Conservation (phyloP, 371 early-diverging fungal genomes). For the Nematocida minor region DNA sequence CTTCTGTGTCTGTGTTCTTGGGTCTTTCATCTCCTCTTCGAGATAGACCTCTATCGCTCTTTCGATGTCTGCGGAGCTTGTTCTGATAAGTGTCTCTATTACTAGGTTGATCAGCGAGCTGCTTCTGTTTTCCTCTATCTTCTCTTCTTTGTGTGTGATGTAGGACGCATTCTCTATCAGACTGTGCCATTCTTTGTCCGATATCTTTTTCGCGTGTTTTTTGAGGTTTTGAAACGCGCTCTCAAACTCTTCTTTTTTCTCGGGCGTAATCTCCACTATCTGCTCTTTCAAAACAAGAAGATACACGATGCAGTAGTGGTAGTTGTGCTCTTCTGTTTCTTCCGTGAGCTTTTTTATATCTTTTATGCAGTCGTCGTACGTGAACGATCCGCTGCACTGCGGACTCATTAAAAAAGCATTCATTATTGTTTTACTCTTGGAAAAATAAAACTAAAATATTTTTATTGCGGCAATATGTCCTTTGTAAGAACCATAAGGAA, state of each 20-base stretch:
- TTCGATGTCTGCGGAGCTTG: slow-evolving; percentile 37
- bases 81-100: slow-evolving; percentile 32
- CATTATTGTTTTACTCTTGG: neutral
- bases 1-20: neutral
- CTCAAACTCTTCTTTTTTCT: neutral
- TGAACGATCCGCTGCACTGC: neutral
- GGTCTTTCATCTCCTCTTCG: slow-evolving; percentile 7
- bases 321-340: neutral
- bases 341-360: neutral
- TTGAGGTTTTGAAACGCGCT: neutral
- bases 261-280: neutral
- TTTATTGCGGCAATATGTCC: neutral
- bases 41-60: neutral
- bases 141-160: neutral
- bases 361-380: neutral
- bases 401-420: neutral
- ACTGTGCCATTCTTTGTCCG: neutral
- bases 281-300: slow-evolving; percentile 5
- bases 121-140: neutral
- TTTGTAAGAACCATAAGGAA: no score
- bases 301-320: slow-evolving; percentile 1
- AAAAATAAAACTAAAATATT: no score
- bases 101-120: neutral
- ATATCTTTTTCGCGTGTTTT: neutral
- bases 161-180: neutral